Evolutionary conservation across 495 filamentous ascomycete genomes (phyloP).

Genomic region (Penicillium macrosclerotiorum): DNA sequence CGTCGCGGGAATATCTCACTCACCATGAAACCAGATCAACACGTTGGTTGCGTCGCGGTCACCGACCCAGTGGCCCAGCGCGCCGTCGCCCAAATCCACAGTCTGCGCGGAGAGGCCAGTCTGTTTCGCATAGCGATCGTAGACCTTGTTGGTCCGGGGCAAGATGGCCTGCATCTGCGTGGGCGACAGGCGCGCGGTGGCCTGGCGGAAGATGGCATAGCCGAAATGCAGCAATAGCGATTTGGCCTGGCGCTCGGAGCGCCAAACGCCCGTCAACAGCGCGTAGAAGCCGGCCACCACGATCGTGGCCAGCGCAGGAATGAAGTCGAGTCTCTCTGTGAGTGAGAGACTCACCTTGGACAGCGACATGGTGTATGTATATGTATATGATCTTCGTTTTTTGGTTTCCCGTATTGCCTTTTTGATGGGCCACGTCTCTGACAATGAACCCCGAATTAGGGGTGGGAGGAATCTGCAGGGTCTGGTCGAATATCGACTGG

Average conservation of each 20-base stretch:
- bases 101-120: conserved; percentile 41
- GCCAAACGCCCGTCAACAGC: conserved; percentile 32
- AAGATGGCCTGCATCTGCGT: conserved; percentile 35
- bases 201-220: conserved; percentile 39
- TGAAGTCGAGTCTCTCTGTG: conserved; percentile 33
- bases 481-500: too few species aligned
- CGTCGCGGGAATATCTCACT: conserved; percentile 4
- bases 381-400: too few species aligned
- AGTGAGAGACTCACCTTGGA: conserved; percentile 24
- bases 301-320: conserved; percentile 33
- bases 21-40: conserved; percentile 61
- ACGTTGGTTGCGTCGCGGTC: conserved; percentile 50
- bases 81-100: conserved; percentile 51
- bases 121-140: conserved; percentile 44
- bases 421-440: too few species aligned
- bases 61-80: conserved; percentile 60
- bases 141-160: conserved; percentile 48
- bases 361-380: conserved; percentile 18
- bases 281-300: conserved; percentile 29
- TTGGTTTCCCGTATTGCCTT: too few species aligned
- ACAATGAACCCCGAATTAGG: too few species aligned
- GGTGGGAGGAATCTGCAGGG: too few species aligned
- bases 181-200: conserved; percentile 27
- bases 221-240: conserved; percentile 36
- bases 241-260: conserved; percentile 34